Percentiles rank a stretch among this genome's conserved stretches.
Conservation (phyloP, 164 flowering plant genomes). For the Kingdonia uniflora region DNA sequence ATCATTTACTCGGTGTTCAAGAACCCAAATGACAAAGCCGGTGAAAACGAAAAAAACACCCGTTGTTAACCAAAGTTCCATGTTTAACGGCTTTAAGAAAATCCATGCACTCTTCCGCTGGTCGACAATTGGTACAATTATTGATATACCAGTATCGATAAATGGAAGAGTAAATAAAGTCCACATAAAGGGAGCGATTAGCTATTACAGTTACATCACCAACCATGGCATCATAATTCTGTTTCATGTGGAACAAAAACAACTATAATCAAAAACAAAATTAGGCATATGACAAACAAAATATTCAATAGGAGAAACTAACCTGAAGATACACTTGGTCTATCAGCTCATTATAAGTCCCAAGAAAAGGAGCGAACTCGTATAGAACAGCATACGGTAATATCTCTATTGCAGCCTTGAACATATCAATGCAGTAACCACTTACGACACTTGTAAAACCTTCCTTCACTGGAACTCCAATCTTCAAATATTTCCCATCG, state of each 20-base stretch:
- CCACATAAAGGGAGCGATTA: neutral
- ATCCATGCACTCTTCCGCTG: too few relatives aligned
- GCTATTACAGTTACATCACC: slow-evolving; percentile 1
- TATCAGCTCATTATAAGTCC: slow-evolving; percentile 1
- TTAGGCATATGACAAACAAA: neutral
- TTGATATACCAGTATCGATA: slow-evolving; percentile 7
- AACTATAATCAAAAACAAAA: neutral
- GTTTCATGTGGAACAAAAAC: neutral
- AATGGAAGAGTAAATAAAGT: slow-evolving; percentile 3
- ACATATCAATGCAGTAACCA: slow-evolving; percentile 9
- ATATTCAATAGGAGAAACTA: neutral
- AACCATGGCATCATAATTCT: slow-evolving; percentile 1
- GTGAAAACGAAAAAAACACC: slow-evolving; percentile 9
- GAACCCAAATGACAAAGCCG: slow-evolving; percentile 6
- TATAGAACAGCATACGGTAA: slow-evolving; percentile 5
- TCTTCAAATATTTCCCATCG: slow-evolving; percentile 3
- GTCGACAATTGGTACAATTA: slow-evolving; percentile 8
- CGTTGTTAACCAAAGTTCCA: slow-evolving; percentile 7
- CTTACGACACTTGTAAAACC: slow-evolving; percentile 2
- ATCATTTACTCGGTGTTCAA: slow-evolving; percentile 3
- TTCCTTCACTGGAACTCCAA: slow-evolving; percentile 7
- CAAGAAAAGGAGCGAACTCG: slow-evolving; percentile 1
- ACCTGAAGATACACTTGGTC: slow-evolving; percentile 1
- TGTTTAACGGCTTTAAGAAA: slow-evolving; percentile 8
- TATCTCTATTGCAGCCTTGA: neutral